phyloP scores from a whole-genome alignment of 2,329 filamentous ascomycete species.

The Penicillium sp. region DNA sequence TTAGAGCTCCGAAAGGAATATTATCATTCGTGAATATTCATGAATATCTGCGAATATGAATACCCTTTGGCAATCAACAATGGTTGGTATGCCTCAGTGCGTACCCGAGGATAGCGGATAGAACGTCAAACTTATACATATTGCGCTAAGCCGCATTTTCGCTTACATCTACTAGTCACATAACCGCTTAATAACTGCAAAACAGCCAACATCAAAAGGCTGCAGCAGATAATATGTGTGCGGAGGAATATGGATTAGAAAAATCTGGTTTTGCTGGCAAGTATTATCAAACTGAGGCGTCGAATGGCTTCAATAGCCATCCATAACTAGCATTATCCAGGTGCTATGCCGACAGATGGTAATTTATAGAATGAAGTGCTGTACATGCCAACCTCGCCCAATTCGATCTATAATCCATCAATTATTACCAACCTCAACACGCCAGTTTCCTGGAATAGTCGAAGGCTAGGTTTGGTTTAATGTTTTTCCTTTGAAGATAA shows the following conservation, averaged over 20 bases:
- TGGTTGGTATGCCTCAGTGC: not conserved
- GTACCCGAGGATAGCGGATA: not conserved
- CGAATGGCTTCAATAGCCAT: conserved; percentile 42
- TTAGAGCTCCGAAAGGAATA: no score
- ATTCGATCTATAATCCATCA: conserved; percentile 41
- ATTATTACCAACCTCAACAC: conserved; percentile 31
- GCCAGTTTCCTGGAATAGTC: not conserved
- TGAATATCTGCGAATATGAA: no score
- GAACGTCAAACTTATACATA: not conserved
- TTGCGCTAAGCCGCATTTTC: not conserved
- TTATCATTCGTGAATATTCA: no score
- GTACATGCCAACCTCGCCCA: conserved; percentile 39
- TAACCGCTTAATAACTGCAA: no score
- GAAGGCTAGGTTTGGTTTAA: conserved; percentile 9
- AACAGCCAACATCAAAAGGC: not conserved
- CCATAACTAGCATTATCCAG: conserved; percentile 43
- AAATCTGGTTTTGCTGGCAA: not conserved
- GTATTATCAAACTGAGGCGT: conserved; percentile 16
- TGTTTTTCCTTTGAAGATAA: conserved; percentile 19
- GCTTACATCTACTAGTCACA: no score
- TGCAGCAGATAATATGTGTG: not conserved
- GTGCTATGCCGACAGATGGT: conserved; percentile 24
- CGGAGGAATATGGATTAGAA: not conserved
- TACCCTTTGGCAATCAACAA: not conserved
- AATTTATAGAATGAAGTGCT: conserved; percentile 39